Percentiles rank a stretch among this genome's conserved stretches.
phyloP scores from a whole-genome alignment of 768 basidiomycete genomes.

The Mycena maculata region DNA sequence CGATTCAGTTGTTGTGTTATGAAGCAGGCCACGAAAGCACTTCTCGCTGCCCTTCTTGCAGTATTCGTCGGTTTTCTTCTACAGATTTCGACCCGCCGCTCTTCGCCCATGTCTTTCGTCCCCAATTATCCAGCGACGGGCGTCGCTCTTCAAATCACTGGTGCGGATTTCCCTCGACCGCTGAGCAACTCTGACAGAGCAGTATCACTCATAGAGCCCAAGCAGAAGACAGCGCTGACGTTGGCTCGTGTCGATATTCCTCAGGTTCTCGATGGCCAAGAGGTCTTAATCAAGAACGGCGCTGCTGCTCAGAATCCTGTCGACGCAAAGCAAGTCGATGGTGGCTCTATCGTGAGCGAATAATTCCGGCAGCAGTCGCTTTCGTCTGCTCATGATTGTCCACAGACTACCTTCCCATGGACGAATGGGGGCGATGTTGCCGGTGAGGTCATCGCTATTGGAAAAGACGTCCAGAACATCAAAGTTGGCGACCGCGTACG shows the following conservation, averaged over 20 bases:
- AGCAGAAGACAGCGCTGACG: conserved; percentile 23
- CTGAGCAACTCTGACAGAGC: conserved; percentile 13
- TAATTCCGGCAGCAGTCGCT: conserved; percentile 12
- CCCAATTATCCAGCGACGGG: conserved; percentile 23
- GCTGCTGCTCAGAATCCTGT: conserved; percentile 26
- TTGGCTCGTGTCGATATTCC: conserved; percentile 24
- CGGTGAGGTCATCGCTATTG: conserved; percentile 22
- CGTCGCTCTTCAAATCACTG: conserved; percentile 23
- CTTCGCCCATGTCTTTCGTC: conserved; percentile 19
- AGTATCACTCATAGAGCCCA: conserved; percentile 14
- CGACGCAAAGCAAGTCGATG: conserved; percentile 23
- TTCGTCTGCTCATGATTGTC: conserved; percentile 18
- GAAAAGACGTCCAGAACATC: conserved; percentile 21
- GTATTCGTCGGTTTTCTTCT: conserved; percentile 22
- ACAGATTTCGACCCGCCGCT: conserved; percentile 22
- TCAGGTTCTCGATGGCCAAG: conserved; percentile 20
- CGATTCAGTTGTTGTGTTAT: conserved; percentile 16
- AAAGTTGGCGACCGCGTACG: conserved; percentile 25
- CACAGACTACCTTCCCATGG: conserved; percentile 22
- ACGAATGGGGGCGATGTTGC: conserved; percentile 21
- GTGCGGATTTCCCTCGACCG: conserved; percentile 20
- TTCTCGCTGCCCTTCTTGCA: conserved; percentile 18
- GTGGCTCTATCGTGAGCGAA: conserved; percentile 18
- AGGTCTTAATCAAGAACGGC: conserved; percentile 23
- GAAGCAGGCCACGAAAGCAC: conserved; percentile 16